Conservation (phyloP, 139 green algal genomes). For the Chlamydomonas applanata region DNA sequence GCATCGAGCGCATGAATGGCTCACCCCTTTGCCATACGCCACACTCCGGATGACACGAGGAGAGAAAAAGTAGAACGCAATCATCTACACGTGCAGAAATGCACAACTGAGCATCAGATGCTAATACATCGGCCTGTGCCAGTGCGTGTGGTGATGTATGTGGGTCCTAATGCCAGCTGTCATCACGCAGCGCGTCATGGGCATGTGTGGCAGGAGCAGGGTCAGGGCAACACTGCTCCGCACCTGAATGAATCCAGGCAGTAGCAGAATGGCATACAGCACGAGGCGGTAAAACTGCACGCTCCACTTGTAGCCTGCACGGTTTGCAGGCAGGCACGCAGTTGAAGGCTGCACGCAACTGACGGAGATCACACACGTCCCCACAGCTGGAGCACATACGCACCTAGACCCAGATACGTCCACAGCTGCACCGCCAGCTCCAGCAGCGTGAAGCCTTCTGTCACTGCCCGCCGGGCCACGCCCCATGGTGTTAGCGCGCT, state of each 20-base stretch:
- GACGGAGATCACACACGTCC: too few species aligned
- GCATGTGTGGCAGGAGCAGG: neutral
- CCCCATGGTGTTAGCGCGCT: too few species aligned
- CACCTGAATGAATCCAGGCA: slow-evolving; percentile 64
- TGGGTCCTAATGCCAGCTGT: too few species aligned
- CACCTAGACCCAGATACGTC: slow-evolving; percentile 51
- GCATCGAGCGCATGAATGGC: too few species aligned
- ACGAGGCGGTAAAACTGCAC: slow-evolving; percentile 40
- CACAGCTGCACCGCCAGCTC: slow-evolving; percentile 37
- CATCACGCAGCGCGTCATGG: too few species aligned
- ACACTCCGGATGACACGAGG: slow-evolving; percentile 65
- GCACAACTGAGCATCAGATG: too few species aligned
- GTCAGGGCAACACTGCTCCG: neutral
- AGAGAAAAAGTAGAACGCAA: slow-evolving; percentile 83
- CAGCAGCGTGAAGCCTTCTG: neutral
- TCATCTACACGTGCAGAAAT: slow-evolving; percentile 57
- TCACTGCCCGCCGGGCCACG: too few species aligned
- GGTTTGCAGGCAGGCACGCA: neutral
- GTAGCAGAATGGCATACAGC: slow-evolving; percentile 50
- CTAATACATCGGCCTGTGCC: too few species aligned
- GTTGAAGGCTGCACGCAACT: too few species aligned
- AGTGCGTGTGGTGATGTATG: neutral
- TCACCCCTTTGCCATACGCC: slow-evolving; percentile 54
- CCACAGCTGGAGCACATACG: neutral
- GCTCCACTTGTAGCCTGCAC: slow-evolving; percentile 51